Conservation (phyloP, 192 early-diverging fungal genomes). For the Thamnidium elegans region DNA sequence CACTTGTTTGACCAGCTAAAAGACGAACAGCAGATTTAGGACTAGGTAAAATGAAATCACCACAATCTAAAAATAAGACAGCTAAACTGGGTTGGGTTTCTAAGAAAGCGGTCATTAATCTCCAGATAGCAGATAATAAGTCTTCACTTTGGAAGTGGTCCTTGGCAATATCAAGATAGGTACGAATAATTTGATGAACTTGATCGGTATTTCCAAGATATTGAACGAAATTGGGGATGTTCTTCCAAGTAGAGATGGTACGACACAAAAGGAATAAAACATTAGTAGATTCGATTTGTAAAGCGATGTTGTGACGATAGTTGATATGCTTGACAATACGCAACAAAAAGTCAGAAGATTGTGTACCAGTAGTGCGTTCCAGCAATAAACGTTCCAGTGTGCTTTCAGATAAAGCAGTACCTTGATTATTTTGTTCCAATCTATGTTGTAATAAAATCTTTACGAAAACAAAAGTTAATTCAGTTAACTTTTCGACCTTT, state of each 20-base stretch:
- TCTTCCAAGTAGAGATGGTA: slow-evolving; percentile 35
- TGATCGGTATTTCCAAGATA: slow-evolving; percentile 45
- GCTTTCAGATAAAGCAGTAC: neutral
- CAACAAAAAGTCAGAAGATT: slow-evolving; percentile 37
- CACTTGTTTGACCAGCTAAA: neutral
- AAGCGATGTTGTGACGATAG: slow-evolving; percentile 31
- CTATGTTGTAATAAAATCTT: slow-evolving; percentile 35
- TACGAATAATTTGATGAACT: slow-evolving; percentile 33
- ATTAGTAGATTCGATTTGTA: slow-evolving; percentile 41
- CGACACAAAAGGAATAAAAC: slow-evolving; percentile 45
- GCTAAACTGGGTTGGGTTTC: slow-evolving; percentile 44
- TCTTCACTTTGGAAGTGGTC: slow-evolving; percentile 19
- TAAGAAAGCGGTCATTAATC: slow-evolving; percentile 44
- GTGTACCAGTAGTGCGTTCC: slow-evolving; percentile 38
- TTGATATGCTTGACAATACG: slow-evolving; percentile 37
- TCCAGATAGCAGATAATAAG: slow-evolving; percentile 40
- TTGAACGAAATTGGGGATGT: slow-evolving; percentile 42
- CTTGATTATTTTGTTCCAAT: slow-evolving; percentile 12
- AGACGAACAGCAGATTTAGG: slow-evolving; percentile 32
- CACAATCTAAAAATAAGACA: slow-evolving; percentile 35
- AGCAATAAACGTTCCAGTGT: slow-evolving; percentile 47
- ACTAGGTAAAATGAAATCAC: slow-evolving; percentile 32
- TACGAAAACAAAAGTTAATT: slow-evolving; percentile 40
- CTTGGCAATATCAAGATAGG: slow-evolving; percentile 21
- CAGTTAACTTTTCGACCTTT: slow-evolving; percentile 28